Evolutionary conservation across 108 stramenopile genomes (phyloP), one percentile per base, ranked within the genome.

Genomic region (Cyclotella choctawhatcheeana): DNA sequence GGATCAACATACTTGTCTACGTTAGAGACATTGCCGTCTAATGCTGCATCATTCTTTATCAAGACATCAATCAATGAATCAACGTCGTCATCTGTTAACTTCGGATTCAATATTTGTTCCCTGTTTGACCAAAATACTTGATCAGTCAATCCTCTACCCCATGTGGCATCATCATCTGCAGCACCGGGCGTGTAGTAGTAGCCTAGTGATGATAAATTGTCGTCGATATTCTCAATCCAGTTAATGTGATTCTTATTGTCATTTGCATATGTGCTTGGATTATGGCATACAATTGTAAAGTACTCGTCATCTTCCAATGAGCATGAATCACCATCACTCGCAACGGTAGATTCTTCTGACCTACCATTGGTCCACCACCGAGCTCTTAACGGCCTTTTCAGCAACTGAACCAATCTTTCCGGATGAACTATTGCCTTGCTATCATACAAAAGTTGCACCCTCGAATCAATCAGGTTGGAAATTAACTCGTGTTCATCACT

Each of bases 121-220:
- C 65, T 50, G 33, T 90, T 43, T 29, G 51, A 58, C 92, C 92
- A 91, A 71, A 91, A 91, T 21, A 86, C 14, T 4, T 77, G 47
- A 35, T 85, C 83, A 8, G 92, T 86, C 31, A 90, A 30, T 7
- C 73, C 53, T 10, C 82, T 59, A 24, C 88, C 74, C 89, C 89
- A 93, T 18, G 85, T 67, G 37, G 87, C 89, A 34, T 93, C 83
- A 56, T 93, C 92, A 64, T 93, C 92, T 25, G 87, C 91, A 30
- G 87, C 85, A 37, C 91, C 91, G 32, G 88, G 85, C 5, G 77
- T 80, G 52, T 92, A 88, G 43, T 74, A 84, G 45, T 79, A 86
- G 3, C 73, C 34, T 14, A 37, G 44, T 30, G 14, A 13, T 17
- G n/a, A n/a, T n/a, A 63, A 59, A 52, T 27, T 2, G 59, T 50